These are phyloP conservation scores for Thraustotheca clavata DNA, from an alignment of 352 stramenopile genomes.

Conservation along the genomic window DNA sequence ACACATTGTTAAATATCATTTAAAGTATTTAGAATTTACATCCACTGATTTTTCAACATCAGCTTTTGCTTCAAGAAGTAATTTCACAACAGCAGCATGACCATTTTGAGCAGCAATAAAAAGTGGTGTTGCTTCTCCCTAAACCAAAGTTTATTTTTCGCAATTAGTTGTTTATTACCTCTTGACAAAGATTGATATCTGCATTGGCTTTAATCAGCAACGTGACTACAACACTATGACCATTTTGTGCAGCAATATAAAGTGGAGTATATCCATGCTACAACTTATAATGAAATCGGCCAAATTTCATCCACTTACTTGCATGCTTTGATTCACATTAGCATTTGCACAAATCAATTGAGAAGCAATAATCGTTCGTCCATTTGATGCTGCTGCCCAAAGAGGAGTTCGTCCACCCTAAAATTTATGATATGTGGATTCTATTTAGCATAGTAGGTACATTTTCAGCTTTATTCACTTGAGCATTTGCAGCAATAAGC, in stretches of 20 bases:
- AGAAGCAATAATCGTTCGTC: background rate
- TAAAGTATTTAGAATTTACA: too few relatives aligned
- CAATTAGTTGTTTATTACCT: background rate
- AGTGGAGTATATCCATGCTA: background rate
- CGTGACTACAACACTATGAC: background rate
- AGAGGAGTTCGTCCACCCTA: conserved; percentile 1
- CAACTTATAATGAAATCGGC: background rate
- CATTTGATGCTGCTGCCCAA: background rate
- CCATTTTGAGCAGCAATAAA: background rate
- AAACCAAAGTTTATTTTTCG: background rate
- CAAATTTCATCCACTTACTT: background rate
- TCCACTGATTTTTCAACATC: background rate
- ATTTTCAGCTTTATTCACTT: background rate
- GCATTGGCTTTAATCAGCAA: background rate
- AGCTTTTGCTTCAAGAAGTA: background rate
- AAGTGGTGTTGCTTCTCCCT: background rate
- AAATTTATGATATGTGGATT: background rate
- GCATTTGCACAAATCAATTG: background rate
- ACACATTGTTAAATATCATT: too few relatives aligned
- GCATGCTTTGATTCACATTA: conserved; percentile 2
- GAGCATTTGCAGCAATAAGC: background rate
- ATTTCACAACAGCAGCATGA: background rate
- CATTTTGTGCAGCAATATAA: background rate
- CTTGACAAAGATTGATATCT: background rate
- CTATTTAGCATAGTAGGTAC: background rate